Base-by-base conservation (phyloP, 441 rosid genomes). In the Jatropha podagrica region DNA sequence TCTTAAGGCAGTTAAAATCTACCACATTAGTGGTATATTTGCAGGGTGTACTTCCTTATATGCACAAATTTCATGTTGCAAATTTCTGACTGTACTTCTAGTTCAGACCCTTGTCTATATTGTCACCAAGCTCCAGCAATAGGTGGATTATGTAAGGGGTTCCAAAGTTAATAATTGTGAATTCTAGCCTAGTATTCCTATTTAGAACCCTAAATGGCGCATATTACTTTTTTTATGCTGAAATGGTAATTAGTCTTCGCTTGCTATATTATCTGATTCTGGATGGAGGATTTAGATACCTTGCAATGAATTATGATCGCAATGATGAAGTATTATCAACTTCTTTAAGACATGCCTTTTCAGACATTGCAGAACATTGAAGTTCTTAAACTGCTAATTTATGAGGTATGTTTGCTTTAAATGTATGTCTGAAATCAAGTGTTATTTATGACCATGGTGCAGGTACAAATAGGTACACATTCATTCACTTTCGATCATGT, bases 401-500 rank as follows among this genome's bases (percentile, higher is more conserved):
- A 23, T 32, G 2, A 32, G 2, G 0, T 32, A 32, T 32, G 32
- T 32, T 32, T 32, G 32, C 32, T 32, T 32, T 23, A 65, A 11
- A 17, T 51, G 41, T 60, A 48, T 68, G 74, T 61, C 18, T 6
- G 8, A 61, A 61, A 48, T 40, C 55, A 54, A 37, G 56, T 65
- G 49, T 71, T 37, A 75, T 52, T 73, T 61, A 60, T 73, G 70
- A 68, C 48, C 13, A 18, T 73, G 68, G 18, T 76, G 81, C 85
- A 96, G 99, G 97, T 96, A 64, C 99, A 94, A 79, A 89, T 94
- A 68, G 98, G 99, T 73, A 71, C 91, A 61, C 97, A 96, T 85
- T 94, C 98, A 44, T 96, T 96, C 83, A 96, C 97, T 3, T 95
- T 95, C 72, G 98, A 95, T 86, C 97, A 91, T 84, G 97, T 94